Conservation (phyloP, 164 flowering plant species). For the Platanus orientalis region DNA sequence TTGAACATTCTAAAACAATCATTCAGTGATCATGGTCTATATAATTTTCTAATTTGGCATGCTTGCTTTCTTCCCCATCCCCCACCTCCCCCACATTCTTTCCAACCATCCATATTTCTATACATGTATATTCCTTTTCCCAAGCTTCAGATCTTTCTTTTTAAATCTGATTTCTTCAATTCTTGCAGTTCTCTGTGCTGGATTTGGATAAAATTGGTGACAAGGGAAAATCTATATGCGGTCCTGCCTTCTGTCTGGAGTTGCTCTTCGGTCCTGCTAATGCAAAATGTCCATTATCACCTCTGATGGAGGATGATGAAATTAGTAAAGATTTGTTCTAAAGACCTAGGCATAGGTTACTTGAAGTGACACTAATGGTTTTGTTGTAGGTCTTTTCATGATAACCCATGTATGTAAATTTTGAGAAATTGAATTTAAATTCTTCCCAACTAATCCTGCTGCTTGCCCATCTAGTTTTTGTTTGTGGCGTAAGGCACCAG, state of each 20-base stretch:
- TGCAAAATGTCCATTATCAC: constrained; percentile 16
- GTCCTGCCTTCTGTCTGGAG: constrained; percentile 73
- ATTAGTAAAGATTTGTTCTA: constrained; percentile 5
- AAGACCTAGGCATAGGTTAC: neutral
- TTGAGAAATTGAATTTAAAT: constrained; percentile 1
- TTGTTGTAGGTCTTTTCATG: neutral
- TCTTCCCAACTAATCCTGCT: neutral
- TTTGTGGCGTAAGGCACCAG: neutral
- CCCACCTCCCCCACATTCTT: too few species aligned
- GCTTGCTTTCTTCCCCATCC: too few species aligned
- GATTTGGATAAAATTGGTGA: constrained; percentile 77
- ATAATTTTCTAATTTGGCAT: neutral
- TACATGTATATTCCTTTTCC: neutral
- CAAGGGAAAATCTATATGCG: constrained; percentile 58
- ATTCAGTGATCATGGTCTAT: neutral
- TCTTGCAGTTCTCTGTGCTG: constrained; percentile 43
- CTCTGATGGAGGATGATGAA: constrained; percentile 15
- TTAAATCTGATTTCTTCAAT: neutral
- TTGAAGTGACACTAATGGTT: neutral
- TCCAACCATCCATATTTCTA: neutral
- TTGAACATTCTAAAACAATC: neutral
- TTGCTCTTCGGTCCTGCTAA: constrained; percentile 74
- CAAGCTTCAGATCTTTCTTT: too few species aligned
- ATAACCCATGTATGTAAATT: neutral
- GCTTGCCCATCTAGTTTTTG: constrained; percentile 11